Evolutionary conservation across 2,329 filamentous ascomycete species (phyloP).

Genomic region (Boeremia lycopersici): DNA sequence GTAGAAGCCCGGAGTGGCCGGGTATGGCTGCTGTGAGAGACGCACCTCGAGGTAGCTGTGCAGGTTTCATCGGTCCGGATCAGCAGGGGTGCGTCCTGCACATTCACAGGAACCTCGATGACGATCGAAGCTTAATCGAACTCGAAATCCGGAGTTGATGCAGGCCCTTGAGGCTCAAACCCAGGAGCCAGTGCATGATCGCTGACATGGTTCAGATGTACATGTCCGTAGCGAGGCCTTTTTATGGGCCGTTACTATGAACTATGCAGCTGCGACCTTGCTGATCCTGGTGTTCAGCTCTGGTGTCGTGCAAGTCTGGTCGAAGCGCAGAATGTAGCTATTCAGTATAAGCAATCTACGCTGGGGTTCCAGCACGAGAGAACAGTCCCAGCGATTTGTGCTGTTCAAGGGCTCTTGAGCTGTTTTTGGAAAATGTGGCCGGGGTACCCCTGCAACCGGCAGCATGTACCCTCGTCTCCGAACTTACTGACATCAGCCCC

Average conservation of each 20-base stretch:
- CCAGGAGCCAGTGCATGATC: constrained; percentile 24
- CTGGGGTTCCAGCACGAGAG: not conserved
- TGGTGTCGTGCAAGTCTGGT: no score
- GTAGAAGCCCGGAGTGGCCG: constrained; percentile 18
- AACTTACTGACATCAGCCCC: not conserved
- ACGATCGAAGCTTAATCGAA: constrained; percentile 17
- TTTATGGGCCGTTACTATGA: not conserved
- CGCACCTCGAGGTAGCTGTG: constrained; percentile 31
- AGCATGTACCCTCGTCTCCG: not conserved
- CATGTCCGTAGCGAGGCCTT: constrained; percentile 11
- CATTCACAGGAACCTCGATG: constrained; percentile 30
- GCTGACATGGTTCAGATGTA: constrained; percentile 23
- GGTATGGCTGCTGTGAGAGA: constrained; percentile 23
- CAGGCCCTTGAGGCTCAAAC: constrained; percentile 33
- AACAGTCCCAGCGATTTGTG: not conserved
- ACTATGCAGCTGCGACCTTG: not conserved
- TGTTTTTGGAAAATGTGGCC: constrained; percentile 8
- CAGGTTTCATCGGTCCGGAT: constrained; percentile 36
- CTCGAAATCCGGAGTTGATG: constrained; percentile 18
- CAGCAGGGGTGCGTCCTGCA: constrained; percentile 36
- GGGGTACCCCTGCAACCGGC: not conserved
- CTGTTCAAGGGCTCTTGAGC: not conserved
- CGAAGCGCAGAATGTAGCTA: not conserved
- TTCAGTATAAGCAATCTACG: not conserved
- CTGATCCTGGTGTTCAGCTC: not conserved